Conservation (phyloP, 331 rosid species). For the Saraca asoca region DNA sequence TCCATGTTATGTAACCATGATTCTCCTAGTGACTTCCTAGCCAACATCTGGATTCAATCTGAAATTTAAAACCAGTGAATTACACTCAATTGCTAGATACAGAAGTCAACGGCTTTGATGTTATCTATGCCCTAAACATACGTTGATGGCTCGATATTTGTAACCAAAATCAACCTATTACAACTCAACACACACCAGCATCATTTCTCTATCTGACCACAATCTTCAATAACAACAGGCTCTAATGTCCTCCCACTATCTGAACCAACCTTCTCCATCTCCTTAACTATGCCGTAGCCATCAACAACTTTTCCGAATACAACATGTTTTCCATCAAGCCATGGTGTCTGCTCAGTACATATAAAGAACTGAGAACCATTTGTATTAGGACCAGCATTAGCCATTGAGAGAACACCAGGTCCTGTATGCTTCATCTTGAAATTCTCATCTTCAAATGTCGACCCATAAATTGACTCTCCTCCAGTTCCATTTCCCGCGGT, state of each 20-base stretch:
- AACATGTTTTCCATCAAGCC: slow-evolving; percentile 88
- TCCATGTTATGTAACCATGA: no score
- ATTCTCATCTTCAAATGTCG: slow-evolving; percentile 69
- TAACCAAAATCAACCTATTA: not conserved
- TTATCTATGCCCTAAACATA: no score
- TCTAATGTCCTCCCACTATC: slow-evolving; percentile 50
- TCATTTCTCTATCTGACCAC: slow-evolving; percentile 58
- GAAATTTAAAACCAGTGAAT: no score
- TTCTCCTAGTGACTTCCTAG: no score
- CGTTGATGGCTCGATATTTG: not conserved
- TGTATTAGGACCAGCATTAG: slow-evolving; percentile 69
- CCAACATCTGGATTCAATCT: no score
- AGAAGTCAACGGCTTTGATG: no score
- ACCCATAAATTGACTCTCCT: slow-evolving; percentile 82
- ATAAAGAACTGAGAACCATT: slow-evolving; percentile 88
- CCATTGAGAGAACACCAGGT: slow-evolving; percentile 83
- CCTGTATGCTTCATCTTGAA: slow-evolving; percentile 70
- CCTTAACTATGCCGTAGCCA: slow-evolving; percentile 61
- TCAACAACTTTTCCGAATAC: slow-evolving; percentile 86
- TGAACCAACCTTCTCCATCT: slow-evolving; percentile 77
- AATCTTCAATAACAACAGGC: slow-evolving; percentile 70
- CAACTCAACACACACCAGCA: not conserved
- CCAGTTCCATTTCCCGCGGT: slow-evolving; percentile 77
- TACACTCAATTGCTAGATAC: no score
- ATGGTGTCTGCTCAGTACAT: slow-evolving; percentile 54